These are phyloP conservation scores for Ambrosiella beaveri DNA, from an alignment of 2,329 filamentous ascomycete genomes.

Conservation along the genomic window DNA sequence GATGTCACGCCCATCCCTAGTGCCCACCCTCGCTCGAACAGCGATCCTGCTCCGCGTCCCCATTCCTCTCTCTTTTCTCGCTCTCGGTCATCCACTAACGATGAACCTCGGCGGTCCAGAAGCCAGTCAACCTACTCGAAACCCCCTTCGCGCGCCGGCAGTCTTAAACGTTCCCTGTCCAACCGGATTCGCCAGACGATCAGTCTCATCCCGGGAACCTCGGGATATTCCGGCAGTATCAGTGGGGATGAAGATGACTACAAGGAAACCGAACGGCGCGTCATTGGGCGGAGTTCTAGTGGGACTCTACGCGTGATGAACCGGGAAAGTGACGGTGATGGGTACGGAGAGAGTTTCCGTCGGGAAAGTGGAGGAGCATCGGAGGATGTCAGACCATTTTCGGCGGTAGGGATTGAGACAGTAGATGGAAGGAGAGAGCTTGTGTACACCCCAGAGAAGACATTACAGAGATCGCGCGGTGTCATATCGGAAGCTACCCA, in stretches of 20 bases:
- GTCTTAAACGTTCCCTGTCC: slow-evolving; percentile 32
- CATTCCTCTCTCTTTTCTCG: slow-evolving; percentile 5
- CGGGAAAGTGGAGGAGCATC: background rate
- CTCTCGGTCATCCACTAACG: slow-evolving; percentile 16
- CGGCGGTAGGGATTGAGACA: background rate
- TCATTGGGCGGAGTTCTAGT: slow-evolving; percentile 40
- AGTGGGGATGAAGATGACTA: slow-evolving; percentile 17
- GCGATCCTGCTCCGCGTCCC: slow-evolving; percentile 7
- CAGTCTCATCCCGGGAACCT: slow-evolving; percentile 33
- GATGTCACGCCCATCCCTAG: slow-evolving; percentile 9
- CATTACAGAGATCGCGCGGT: background rate
- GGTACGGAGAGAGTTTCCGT: background rate
- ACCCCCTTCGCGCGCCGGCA: slow-evolving; percentile 23
- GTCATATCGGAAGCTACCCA: background rate
- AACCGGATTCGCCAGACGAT: slow-evolving; percentile 40
- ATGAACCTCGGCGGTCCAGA: slow-evolving; percentile 17
- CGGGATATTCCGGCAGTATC: slow-evolving; percentile 24
- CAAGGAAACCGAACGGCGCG: slow-evolving; percentile 33
- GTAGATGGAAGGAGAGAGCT: slow-evolving; percentile 18
- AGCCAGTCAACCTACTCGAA: slow-evolving; percentile 1
- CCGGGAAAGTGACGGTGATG: slow-evolving; percentile 17
- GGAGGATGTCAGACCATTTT: background rate
- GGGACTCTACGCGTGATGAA: slow-evolving; percentile 43
- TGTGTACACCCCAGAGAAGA: background rate
- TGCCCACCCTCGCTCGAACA: slow-evolving; percentile 9